These are phyloP conservation scores for Aspergillus heteromorphus DNA, from an alignment of 495 filamentous ascomycete genomes.

Conservation along the genomic window DNA sequence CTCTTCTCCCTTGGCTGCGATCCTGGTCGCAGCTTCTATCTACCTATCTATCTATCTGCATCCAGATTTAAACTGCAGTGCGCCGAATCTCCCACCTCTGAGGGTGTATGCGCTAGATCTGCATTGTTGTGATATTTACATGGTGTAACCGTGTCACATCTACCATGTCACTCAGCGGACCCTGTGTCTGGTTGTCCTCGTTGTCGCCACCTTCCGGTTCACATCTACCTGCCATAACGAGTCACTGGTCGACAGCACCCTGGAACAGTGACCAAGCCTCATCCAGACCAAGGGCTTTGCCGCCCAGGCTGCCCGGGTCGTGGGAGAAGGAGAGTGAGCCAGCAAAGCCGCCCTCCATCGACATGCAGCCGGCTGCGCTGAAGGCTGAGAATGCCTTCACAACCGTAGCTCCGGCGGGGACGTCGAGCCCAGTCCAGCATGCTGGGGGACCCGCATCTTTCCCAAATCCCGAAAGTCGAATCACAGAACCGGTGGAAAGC, in stretches of 20 bases:
- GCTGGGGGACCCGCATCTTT: slow-evolving; percentile 17
- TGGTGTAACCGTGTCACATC: slow-evolving; percentile 16
- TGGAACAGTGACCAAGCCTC: slow-evolving; percentile 29
- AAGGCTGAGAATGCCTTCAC: slow-evolving; percentile 36
- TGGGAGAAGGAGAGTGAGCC: slow-evolving; percentile 20
- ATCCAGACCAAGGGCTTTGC: slow-evolving; percentile 18
- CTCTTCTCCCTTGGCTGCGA: slow-evolving; percentile 23
- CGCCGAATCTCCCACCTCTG: neutral
- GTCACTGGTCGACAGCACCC: slow-evolving; percentile 27
- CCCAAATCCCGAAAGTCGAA: slow-evolving; percentile 3
- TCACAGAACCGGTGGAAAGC: slow-evolving; percentile 7
- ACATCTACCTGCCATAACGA: slow-evolving; percentile 31
- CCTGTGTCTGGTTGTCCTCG: slow-evolving; percentile 39
- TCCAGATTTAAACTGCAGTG: slow-evolving; percentile 1
- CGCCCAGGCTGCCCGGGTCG: slow-evolving; percentile 18
- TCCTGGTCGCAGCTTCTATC: slow-evolving; percentile 3
- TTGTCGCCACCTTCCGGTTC: slow-evolving; percentile 33
- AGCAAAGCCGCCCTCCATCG: slow-evolving; percentile 15
- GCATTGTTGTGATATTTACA: slow-evolving; percentile 5
- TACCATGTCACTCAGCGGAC: slow-evolving; percentile 42
- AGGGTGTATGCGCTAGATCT: neutral
- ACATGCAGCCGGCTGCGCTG: slow-evolving; percentile 28
- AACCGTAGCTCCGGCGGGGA: slow-evolving; percentile 13
- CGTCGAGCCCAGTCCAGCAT: slow-evolving; percentile 14
- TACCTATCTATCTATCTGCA: no score